Percentiles rank a stretch among this genome's conserved stretches.
Evolutionary conservation across 2,329 filamentous ascomycete genomes (phyloP).

Genomic region (Byssothecium circinans): DNA sequence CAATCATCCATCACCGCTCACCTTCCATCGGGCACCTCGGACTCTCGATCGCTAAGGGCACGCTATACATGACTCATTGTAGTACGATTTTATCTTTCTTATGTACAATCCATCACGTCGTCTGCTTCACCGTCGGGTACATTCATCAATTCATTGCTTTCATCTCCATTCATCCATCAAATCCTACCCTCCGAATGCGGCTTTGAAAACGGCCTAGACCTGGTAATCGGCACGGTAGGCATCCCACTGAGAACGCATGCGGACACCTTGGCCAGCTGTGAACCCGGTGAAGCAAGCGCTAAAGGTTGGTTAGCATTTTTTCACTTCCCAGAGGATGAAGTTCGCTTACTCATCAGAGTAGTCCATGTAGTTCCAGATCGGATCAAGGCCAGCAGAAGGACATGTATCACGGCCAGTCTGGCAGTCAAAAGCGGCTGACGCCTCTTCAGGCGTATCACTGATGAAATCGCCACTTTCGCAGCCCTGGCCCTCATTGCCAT

Average conservation of each 20-base stretch:
- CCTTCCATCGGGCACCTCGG: too few species aligned
- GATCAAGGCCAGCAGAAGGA: background rate
- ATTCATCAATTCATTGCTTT: too few species aligned
- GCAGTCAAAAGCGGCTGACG: background rate
- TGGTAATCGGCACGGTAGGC: background rate
- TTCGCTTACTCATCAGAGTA: background rate
- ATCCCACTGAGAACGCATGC: background rate
- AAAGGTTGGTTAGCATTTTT: background rate
- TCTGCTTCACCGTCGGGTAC: too few species aligned
- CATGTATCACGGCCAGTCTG: background rate
- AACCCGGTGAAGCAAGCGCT: background rate
- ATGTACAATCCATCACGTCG: too few species aligned
- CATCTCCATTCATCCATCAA: too few species aligned
- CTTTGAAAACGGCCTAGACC: too few species aligned
- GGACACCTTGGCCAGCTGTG: background rate
- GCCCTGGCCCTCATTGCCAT: background rate
- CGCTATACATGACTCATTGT: too few species aligned
- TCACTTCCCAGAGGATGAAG: background rate
- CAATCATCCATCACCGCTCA: too few species aligned
- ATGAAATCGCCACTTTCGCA: background rate
- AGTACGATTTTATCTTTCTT: too few species aligned
- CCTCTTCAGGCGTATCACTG: background rate
- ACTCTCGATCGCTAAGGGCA: too few species aligned
- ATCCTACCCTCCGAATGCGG: too few species aligned
- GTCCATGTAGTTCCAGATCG: background rate